Conservation (phyloP, 75 land plant species). For the Selaginella moellendorffii region DNA sequence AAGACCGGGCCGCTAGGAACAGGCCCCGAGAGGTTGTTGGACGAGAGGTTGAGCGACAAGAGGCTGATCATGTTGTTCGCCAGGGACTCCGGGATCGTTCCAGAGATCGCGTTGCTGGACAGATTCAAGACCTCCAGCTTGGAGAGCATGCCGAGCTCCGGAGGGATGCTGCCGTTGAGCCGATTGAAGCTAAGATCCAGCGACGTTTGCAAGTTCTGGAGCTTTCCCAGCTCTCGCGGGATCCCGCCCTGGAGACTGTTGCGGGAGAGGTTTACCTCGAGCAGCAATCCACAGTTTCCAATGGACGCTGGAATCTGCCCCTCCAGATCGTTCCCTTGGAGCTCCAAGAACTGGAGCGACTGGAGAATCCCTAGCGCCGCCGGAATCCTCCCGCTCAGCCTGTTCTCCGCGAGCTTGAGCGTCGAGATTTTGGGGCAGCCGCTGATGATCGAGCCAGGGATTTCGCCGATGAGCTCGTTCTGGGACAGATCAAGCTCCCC, state of each 20-base stretch:
- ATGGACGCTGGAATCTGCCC: slow-evolving; percentile 1
- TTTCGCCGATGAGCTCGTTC: slow-evolving; percentile 28
- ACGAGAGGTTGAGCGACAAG: slow-evolving; percentile 41
- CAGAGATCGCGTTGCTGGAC: slow-evolving; percentile 39
- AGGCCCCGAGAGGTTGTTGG: slow-evolving; percentile 41
- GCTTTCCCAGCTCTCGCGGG: slow-evolving; percentile 12
- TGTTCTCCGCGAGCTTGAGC: neutral
- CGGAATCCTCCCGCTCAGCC: slow-evolving; percentile 22
- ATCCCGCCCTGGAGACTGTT: slow-evolving; percentile 25
- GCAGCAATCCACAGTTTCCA: neutral
- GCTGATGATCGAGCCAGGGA: neutral
- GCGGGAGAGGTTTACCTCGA: slow-evolving; percentile 15
- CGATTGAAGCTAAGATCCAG: slow-evolving; percentile 31
- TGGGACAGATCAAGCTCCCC: slow-evolving; percentile 55
- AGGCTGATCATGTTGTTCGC: slow-evolving; percentile 30
- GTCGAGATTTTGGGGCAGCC: neutral
- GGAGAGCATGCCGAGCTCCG: slow-evolving; percentile 41
- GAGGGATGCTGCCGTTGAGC: slow-evolving; percentile 43
- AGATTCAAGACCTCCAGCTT: slow-evolving; percentile 22
- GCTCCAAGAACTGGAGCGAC: neutral
- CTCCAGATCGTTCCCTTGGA: slow-evolving; percentile 1
- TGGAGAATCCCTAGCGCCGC: neutral
- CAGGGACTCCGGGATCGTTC: slow-evolving; percentile 46
- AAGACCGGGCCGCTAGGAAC: slow-evolving; percentile 13
- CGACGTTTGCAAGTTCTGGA: slow-evolving; percentile 8